Evolutionary conservation across 2,329 filamentous ascomycete species (phyloP), one percentile per base, ranked within the genome.

Genomic region (Zalaria sp.): DNA sequence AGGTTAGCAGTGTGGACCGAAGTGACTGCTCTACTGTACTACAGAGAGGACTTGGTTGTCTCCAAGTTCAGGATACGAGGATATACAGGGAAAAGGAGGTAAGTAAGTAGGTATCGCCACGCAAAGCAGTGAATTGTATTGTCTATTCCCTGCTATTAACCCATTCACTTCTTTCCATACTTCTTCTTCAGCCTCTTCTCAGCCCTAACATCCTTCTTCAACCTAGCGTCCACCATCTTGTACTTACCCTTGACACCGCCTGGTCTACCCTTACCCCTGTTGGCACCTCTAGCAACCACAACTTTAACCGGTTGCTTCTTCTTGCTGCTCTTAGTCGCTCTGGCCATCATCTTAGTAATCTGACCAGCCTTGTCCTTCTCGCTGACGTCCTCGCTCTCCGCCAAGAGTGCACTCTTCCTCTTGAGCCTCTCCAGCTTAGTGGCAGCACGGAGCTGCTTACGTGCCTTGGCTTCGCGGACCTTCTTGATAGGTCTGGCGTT

Each of bases 401-500:
- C 81, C 39, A 98, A 66, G 53, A 93, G 66, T 34, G 93, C 88
- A n/a, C 79, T 85, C 74, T 98, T 98, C 78, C 93, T 94, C 68
- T 87, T 85, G 49, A 98, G 68, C 68, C 94, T 95, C 73, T 98
- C 91, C 27, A 98, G 66, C 44, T 77, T 75, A 63, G 93, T 84
- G 1, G 86, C 89, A 5, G 88, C 80, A 73, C 93, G 93, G 64
- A 94, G 81, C 69, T 95, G 96, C 79, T 98, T 98, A 45, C 91
- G 75, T 31, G 88, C 89, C 65, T 93, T 88, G 25, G 91, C 91
- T 65, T 98, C 91, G 52, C 84, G 82, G 28, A 98, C 91, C 71
- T 98, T 98, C 74, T 98, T 98, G 75, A 96, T 96, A 1, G 91
- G 91, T 28, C 91, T 79, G 5, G 89, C 91, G 59, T 98, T 96